Evolutionary conservation across 257 asterid species (phyloP).

Genomic region (Przewalskia tangutica): DNA sequence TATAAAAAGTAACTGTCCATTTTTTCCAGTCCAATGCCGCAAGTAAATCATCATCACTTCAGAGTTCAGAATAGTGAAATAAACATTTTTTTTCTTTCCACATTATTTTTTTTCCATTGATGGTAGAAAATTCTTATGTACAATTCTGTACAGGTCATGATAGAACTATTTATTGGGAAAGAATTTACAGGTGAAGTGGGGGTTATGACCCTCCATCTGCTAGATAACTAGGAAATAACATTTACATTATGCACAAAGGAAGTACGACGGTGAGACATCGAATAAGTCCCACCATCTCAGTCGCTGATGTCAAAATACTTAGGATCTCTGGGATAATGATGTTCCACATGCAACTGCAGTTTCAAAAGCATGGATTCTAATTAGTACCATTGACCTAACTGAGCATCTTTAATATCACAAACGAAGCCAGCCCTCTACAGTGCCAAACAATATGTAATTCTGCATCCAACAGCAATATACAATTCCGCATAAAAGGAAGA

Average conservation of each 20-base stretch:
- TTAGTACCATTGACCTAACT: not conserved
- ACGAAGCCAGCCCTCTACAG: not conserved
- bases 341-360: conserved; percentile 78
- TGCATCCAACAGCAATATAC: not conserved
- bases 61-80: not conserved
- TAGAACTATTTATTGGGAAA: conserved; percentile 16
- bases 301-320: conserved; percentile 61
- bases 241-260: conserved; percentile 15
- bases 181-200: conserved; percentile 32
- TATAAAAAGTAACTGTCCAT: no score
- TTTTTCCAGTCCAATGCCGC: not conserved
- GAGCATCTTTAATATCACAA: not conserved
- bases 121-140: not conserved
- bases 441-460: not conserved
- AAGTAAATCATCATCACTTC: not conserved
- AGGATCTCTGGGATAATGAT: conserved; percentile 74
- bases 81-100: no score
- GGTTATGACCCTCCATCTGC: not conserved
- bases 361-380: conserved; percentile 11
- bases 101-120: not conserved
- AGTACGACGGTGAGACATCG: conserved; percentile 9
- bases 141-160: conserved; percentile 6
- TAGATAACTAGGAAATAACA: no score
- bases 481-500: no score
- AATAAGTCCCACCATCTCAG: conserved; percentile 19